phyloP scores from a whole-genome alignment of 2,329 filamentous ascomycete genomes.

The Capronia epimyces region DNA sequence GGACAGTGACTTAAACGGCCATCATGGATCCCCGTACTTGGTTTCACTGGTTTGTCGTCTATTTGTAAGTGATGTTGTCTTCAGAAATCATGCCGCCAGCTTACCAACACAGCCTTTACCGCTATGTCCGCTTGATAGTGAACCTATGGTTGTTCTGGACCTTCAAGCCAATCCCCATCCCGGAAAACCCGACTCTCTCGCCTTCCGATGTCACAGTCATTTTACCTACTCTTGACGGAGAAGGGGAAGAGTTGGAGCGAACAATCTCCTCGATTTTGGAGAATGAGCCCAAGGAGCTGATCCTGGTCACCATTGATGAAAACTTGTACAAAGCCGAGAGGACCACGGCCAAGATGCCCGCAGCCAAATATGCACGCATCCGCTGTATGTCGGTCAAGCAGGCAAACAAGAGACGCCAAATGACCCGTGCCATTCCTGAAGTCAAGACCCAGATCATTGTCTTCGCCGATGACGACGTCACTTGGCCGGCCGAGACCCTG shows the following conservation, averaged over 20 bases:
- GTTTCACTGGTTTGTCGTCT: constrained; percentile 35
- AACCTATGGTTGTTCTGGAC: constrained; percentile 81
- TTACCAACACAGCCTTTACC: constrained; percentile 62
- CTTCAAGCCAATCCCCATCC: constrained; percentile 78
- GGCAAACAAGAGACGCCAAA: constrained; percentile 91
- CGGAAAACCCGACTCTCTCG: constrained; percentile 72
- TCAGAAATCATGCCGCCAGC: not conserved
- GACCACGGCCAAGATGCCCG: constrained; percentile 52
- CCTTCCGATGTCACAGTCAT: constrained; percentile 86
- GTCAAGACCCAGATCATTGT: constrained; percentile 80
- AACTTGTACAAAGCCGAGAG: constrained; percentile 64
- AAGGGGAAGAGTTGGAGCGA: constrained; percentile 73
- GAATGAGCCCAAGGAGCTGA: constrained; percentile 59
- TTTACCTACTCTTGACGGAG: constrained; percentile 84
- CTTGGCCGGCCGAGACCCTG: constrained; percentile 78
- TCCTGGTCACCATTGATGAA: constrained; percentile 80
- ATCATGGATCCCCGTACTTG: constrained; percentile 16
- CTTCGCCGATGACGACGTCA: constrained; percentile 93
- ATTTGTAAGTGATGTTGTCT: constrained; percentile 36
- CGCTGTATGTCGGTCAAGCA: constrained; percentile 58
- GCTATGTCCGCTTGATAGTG: constrained; percentile 78
- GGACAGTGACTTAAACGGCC: constrained; percentile 6
- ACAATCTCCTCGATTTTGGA: constrained; percentile 60
- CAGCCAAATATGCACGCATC: constrained; percentile 28
- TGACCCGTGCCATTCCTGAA: constrained; percentile 82